phyloP scores from a whole-genome alignment of 257 asterid genomes.

The Primulina eburnea region DNA sequence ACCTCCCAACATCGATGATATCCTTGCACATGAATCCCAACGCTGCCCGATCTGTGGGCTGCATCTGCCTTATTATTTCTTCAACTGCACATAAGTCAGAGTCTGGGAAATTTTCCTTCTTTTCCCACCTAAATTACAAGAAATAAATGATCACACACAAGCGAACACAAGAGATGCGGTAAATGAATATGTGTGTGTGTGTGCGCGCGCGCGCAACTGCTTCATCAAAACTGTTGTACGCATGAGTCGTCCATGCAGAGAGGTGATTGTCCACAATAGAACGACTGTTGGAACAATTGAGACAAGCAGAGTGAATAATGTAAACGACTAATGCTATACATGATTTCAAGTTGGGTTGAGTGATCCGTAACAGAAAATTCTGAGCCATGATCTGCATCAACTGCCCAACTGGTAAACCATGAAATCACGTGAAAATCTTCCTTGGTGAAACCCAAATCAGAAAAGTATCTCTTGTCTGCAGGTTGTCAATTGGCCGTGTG shows the following conservation, averaged over 20 bases:
- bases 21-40: slow-evolving; percentile 95
- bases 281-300: background rate
- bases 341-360: slow-evolving; percentile 38
- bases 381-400: slow-evolving; percentile 80
- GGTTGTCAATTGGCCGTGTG: background rate
- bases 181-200: no score
- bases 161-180: background rate
- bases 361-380: slow-evolving; percentile 42
- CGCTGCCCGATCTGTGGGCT: slow-evolving; percentile 57
- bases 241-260: no score
- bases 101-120: slow-evolving; percentile 26
- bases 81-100: slow-evolving; percentile 43
- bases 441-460: slow-evolving; percentile 59
- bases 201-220: no score
- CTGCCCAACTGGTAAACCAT: slow-evolving; percentile 99
- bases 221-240: no score
- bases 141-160: background rate
- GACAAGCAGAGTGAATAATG: background rate
- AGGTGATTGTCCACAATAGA: no score
- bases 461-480: slow-evolving; percentile 69
- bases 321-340: slow-evolving; percentile 28
- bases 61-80: slow-evolving; percentile 59
- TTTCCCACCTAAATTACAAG: slow-evolving; percentile 35
- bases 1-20: slow-evolving; percentile 74
- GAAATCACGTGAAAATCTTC: slow-evolving; percentile 82